These are phyloP conservation scores for Conticribra weissflogii DNA, from an alignment of 108 stramenopile species.

Conservation along the genomic window DNA sequence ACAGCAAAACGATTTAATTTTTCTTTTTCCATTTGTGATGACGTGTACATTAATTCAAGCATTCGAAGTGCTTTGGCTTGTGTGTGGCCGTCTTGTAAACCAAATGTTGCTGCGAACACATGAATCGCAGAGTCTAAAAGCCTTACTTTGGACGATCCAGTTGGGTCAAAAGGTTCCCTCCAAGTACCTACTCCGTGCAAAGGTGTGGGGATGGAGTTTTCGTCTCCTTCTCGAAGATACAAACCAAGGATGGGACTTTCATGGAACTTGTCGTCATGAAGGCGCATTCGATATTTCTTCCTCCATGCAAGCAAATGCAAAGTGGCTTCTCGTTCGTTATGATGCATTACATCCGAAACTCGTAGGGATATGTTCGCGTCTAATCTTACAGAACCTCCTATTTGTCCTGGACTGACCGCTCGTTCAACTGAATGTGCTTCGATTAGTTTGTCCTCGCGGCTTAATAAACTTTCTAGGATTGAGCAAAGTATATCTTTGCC, in stretches of 20 bases:
- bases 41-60: conserved; percentile 50
- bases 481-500: conserved; percentile 65
- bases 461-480: conserved; percentile 67
- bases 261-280: conserved; percentile 16
- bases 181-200: conserved; percentile 88
- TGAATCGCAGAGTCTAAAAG: conserved; percentile 84
- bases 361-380: conserved; percentile 65
- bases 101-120: conserved; percentile 87
- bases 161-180: conserved; percentile 73
- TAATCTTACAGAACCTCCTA: conserved; percentile 59
- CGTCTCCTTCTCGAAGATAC: conserved; percentile 37
- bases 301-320: conserved; percentile 49
- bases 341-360: conserved; percentile 55
- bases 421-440: conserved; percentile 65
- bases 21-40: conserved; percentile 45
- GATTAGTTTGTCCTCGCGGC: conserved; percentile 69
- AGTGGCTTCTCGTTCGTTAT: conserved; percentile 76
- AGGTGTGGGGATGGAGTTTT: conserved; percentile 63
- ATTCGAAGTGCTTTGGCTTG: conserved; percentile 75
- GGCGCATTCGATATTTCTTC: conserved; percentile 22
- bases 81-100: conserved; percentile 76
- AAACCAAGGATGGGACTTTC: conserved; percentile 67
- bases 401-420: conserved; percentile 64
- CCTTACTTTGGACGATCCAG: conserved; percentile 69
- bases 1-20: conserved; percentile 49